Evolutionary conservation across 768 basidiomycete genomes (phyloP), one percentile per base, ranked within the genome.

Genomic region (Rhodosporidiobolus sp.): DNA sequence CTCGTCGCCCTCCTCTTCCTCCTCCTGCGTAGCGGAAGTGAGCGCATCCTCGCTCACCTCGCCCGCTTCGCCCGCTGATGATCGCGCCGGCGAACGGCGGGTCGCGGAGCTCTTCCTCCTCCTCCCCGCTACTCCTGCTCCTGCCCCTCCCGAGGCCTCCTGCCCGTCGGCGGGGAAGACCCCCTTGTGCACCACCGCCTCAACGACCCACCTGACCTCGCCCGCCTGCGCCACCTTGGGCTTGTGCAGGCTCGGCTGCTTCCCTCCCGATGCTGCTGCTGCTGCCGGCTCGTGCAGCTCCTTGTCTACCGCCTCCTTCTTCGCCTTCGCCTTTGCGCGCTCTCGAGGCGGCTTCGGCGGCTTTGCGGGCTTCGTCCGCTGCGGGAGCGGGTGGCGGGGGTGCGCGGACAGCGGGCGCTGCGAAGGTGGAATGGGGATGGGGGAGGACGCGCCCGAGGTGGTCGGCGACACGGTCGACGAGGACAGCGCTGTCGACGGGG

Each of bases 121-220:
- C 2, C 38, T 24, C 7, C 56, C 10, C 4, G 32, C 62, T 3
- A 4, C 48, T 2, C 50, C 11, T 43, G 8, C 53, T 54, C 53
- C 28, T 6, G 28, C 34, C 8, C 4, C 8, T 7, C 7, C 2
- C 19, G n/a, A 34, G 10, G 28, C 48, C 28, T 9, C 32, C 16
- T n/a, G n/a, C n/a, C 24, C 45, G 10, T 2, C n/a, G 28, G 30
- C 48, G 30, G 38, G 22, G 26, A 26, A 19, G 7, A 3, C 19
- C 32, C 50, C 56, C 49, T 66, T 66, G n/a, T 10, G 24, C 49
- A 66, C 65, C 6, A 59, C 48, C 49, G 65, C 65, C 49, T 66
- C 65, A 26, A 66, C 49, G 35, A 66, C 56, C n/a, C 50, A 66
- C 11, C 65, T 32, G 26, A 59, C 65, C 49, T 66, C 60, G 30